Percentiles rank a stretch among this genome's conserved stretches.
Evolutionary conservation across 2,329 filamentous ascomycete genomes (phyloP).

Genomic region (Arthroderma sp.): DNA sequence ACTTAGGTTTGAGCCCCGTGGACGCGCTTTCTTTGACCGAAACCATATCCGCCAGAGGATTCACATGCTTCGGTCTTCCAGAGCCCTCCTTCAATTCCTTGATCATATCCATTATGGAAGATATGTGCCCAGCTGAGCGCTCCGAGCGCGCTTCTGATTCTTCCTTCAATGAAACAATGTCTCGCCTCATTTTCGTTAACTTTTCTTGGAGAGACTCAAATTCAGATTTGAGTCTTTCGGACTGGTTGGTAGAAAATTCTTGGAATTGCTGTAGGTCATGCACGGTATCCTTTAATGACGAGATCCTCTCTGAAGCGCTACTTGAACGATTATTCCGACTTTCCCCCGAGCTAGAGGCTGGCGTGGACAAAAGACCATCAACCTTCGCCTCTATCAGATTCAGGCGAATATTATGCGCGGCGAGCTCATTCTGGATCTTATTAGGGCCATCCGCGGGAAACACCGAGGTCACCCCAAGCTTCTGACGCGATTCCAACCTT

Average conservation of each 20-base stretch:
- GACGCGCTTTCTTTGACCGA: neutral
- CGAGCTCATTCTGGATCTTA: neutral
- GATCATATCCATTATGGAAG: neutral
- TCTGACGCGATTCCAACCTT: neutral
- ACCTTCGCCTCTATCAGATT: neutral
- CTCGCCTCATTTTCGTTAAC: neutral
- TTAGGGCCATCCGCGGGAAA: neutral
- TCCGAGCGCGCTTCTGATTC: neutral
- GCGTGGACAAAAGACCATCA: neutral
- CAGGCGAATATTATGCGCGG: neutral
- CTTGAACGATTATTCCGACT: neutral
- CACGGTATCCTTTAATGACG: neutral
- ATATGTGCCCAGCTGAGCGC: neutral
- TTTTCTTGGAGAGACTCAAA: neutral
- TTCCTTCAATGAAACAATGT: neutral
- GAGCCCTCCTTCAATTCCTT: neutral
- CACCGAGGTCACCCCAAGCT: neutral
- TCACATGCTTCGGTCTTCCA: neutral
- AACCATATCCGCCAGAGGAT: neutral
- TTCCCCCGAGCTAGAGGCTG: neutral
- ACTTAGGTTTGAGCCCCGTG: neutral
- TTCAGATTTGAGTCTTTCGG: neutral
- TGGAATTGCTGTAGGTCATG: neutral
- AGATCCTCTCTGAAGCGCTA: neutral
- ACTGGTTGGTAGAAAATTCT: neutral